Evolutionary conservation across 2,329 filamentous ascomycete genomes (phyloP), one percentile per base, ranked within the genome.

Genomic region (Pyricularia sp.): DNA sequence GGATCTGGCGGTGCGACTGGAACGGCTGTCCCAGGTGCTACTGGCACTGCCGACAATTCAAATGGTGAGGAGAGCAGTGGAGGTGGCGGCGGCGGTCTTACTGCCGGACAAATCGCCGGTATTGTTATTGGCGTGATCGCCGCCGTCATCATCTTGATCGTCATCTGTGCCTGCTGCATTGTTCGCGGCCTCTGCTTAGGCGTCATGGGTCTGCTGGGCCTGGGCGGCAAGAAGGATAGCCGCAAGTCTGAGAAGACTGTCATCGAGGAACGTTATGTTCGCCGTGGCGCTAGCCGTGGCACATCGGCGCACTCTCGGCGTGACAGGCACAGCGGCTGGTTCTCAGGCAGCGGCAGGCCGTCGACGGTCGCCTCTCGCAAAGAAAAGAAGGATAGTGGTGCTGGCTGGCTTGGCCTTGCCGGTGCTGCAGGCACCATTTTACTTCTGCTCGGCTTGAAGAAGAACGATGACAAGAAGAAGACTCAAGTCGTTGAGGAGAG

Each of bases 101-200:
- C 86, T 70, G 83, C 81, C 59, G 89, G 89, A 64, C 89, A 88
- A 66, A 93, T 93, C 70, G 89, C 90, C 19, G 89, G 89, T 66
- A 93, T 93, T 70, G 89, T 93, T 68, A 87, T 93, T 65, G 89
- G 89, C 67, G 83, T 85, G 12, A 79, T 93, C 62, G 82, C 82
- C 16, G 89, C 88, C 67, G 79, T 91, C 44, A 75, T 82, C 55
- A 78, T 93, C 2, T 82, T 93, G 26, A 77, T 88, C 4, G 81
- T 90, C 8, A 76, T 92, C 71, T 91, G 88, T 79, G 86, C 90
- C 77, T 92, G 86, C 81, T 90, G 88, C 78, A 86, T 87, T 66
- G 80, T 82, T 66, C 81, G 82, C 68, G 84, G 84, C 16, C 77
- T 87, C 59, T 88, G 85, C 81, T 80, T 84, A 68, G 81, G 78